Base-by-base conservation (phyloP, 208 protist genomes). In the Acanthamoeba lugdunensis region DNA sequence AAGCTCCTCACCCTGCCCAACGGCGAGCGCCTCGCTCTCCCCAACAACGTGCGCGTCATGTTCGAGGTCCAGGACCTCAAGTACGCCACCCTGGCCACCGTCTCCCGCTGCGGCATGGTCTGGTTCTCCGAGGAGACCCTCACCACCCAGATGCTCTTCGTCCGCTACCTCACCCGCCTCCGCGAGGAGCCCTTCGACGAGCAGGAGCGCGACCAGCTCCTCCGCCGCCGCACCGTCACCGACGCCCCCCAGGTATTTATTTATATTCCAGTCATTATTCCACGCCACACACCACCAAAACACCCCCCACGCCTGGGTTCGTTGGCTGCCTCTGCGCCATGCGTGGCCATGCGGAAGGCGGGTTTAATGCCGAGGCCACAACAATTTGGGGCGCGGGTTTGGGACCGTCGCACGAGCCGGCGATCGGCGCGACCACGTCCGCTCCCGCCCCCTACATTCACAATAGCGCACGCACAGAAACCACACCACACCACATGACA, bases 1-100 rank as follows among this genome's bases (percentile, higher is more conserved):
- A 99, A 98, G 95, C 93, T 99, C 13, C 97, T 99, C 14, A 99
- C 99, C 30, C 96, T 99, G 52, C 99, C 99, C n/a, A 99, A 99
- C 96, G 99, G 99, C 81, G 99, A 99, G 96, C 98, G 99, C 25
- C 96, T 99, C 56, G 97, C 97, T 56, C 95, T 99, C 52, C 98
- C 99, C 82, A 93, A 95, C 14, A 99, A 98, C 90, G 98, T 99
- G 81, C 97, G 98, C 73, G 98, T 99, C 92, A 96, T 99, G 79
- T 99, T 99, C 95, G 99, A 99, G 96, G 98, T 99, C 56, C 97
- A 99, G 93, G 96, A 99, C 92, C 96, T 99, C 37, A 97, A 97
- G 90, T 99, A 98, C 95, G 99, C 99, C 25, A 99, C 99, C 9
- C 98, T 98, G 3, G 99, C 99, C 67, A 99, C 99, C 0, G 98